Conservation (phyloP, 371 early-diverging fungal species). For the Mucor irregularis region DNA sequence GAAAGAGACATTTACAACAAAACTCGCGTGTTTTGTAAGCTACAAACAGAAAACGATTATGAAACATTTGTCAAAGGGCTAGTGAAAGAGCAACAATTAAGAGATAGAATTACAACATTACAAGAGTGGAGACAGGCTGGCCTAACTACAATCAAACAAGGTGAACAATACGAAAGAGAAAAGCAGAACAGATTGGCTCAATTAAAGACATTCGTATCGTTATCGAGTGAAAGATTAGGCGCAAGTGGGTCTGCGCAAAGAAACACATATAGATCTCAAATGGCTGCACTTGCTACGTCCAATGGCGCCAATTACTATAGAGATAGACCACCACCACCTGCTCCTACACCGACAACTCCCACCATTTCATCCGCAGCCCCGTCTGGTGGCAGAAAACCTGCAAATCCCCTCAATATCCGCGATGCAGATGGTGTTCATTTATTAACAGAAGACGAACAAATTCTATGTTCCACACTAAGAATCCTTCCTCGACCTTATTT, state of each 20-base stretch:
- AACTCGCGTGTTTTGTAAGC: slow-evolving; percentile 87
- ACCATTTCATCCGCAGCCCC: slow-evolving; percentile 29
- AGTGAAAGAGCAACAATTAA: slow-evolving; percentile 70
- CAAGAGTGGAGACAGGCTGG: slow-evolving; percentile 93
- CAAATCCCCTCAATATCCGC: slow-evolving; percentile 76
- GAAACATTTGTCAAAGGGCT: slow-evolving; percentile 82
- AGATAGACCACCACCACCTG: slow-evolving; percentile 17
- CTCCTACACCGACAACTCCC: slow-evolving; percentile 15
- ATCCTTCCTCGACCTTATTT: slow-evolving; percentile 87
- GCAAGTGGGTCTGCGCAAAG: slow-evolving; percentile 18
- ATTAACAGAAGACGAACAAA: slow-evolving; percentile 76
- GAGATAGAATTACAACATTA: slow-evolving; percentile 79
- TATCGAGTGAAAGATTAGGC: slow-evolving; percentile 41
- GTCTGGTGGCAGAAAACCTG: slow-evolving; percentile 52
- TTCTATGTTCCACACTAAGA: slow-evolving; percentile 79
- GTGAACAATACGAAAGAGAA: slow-evolving; percentile 69
- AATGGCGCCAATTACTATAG: slow-evolving; percentile 35
- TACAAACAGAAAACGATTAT: slow-evolving; percentile 84
- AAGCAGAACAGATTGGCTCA: slow-evolving; percentile 49
- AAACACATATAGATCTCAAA: slow-evolving; percentile 28
- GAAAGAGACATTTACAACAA: slow-evolving; percentile 80
- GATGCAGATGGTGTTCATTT: slow-evolving; percentile 87
- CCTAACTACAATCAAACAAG: slow-evolving; percentile 74
- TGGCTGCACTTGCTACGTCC: slow-evolving; percentile 20
- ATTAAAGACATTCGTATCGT: slow-evolving; percentile 40